Percentiles rank a stretch among this genome's conserved stretches.
Conservation (phyloP, 225 moss, liverwort and hornwort genomes). For the Sphagnum contortum region DNA sequence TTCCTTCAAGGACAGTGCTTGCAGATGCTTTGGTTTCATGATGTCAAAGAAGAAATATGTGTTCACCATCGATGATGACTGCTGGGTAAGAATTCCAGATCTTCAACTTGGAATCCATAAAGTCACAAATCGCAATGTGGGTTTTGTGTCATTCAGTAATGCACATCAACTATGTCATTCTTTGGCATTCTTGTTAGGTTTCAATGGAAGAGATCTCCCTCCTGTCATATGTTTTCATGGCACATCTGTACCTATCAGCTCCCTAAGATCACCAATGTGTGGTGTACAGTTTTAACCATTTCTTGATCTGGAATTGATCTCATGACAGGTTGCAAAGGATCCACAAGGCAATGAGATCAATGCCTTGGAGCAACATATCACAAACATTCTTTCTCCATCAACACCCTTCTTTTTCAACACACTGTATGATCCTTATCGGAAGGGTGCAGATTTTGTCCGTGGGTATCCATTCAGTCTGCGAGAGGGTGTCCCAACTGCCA, state of each 20-base stretch:
- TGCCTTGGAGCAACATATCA: constrained; percentile 9
- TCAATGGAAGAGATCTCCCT: too few relatives aligned
- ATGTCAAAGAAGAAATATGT: constrained; percentile 8
- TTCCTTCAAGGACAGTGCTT: constrained; percentile 8
- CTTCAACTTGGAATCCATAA: too few relatives aligned
- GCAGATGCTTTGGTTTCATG: constrained; percentile 9
- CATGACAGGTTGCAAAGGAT: constrained; percentile 3
- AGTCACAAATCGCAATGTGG: too few relatives aligned
- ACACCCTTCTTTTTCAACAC: constrained; percentile 10
- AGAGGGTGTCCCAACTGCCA: constrained; percentile 5
- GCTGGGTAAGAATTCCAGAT: background rate
- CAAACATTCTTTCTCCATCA: constrained; percentile 1
- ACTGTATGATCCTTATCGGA: constrained; percentile 7
- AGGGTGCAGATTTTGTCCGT: constrained; percentile 7
- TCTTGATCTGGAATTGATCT: too few relatives aligned
- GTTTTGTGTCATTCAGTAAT: too few relatives aligned
- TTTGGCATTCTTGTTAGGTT: too few relatives aligned
- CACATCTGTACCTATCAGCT: too few relatives aligned
- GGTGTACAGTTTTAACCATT: too few relatives aligned
- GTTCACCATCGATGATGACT: constrained; percentile 9
- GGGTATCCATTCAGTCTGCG: constrained; percentile 9
- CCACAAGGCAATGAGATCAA: constrained; percentile 7
- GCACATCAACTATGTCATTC: too few relatives aligned
- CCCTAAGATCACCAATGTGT: too few relatives aligned
- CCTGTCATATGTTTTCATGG: too few relatives aligned